A percentile compares a stretch with the other conserved stretches of the same genome.
These are phyloP conservation scores for Agaricus blazei DNA, from an alignment of 768 basidiomycete species.

Conservation along the genomic window DNA sequence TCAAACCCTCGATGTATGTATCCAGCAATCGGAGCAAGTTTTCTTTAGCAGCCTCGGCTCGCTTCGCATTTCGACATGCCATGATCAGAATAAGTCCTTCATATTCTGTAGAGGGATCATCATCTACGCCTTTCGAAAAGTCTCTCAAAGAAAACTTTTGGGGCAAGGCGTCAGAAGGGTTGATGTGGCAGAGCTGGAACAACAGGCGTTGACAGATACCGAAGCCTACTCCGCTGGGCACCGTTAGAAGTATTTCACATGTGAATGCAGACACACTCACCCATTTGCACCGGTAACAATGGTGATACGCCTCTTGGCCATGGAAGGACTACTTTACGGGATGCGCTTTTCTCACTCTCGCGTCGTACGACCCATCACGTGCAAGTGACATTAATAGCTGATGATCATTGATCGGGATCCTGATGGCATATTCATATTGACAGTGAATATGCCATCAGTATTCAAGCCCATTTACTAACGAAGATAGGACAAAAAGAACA, in stretches of 20 bases:
- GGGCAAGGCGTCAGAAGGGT: conserved; percentile 48
- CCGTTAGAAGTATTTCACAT: not conserved
- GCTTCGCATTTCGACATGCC: conserved; percentile 67
- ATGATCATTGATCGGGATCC: too few relatives aligned
- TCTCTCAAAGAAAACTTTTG: conserved; percentile 20
- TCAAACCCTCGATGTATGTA: conserved; percentile 37
- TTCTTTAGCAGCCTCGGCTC: conserved; percentile 58
- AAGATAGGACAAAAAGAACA: too few relatives aligned
- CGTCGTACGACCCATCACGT: conserved; percentile 12
- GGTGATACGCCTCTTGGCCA: conserved; percentile 38
- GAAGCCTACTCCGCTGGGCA: conserved; percentile 71
- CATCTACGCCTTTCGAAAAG: conserved; percentile 23
- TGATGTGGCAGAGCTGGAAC: conserved; percentile 50
- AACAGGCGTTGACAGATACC: conserved; percentile 80
- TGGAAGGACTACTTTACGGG: not conserved
- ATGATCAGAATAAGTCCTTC: conserved; percentile 69
- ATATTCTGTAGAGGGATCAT: conserved; percentile 22
- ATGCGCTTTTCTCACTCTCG: not conserved
- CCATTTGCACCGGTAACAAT: conserved; percentile 71
- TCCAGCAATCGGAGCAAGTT: conserved; percentile 53
- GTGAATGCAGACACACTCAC: conserved; percentile 29
- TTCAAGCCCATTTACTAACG: too few relatives aligned
- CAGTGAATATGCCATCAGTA: too few relatives aligned
- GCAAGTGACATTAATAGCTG: conserved; percentile 3
- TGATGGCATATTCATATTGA: too few relatives aligned